Evolutionary conservation across 2,329 filamentous ascomycete species (phyloP).

Genomic region (Colletotrichum euphorbiae): DNA sequence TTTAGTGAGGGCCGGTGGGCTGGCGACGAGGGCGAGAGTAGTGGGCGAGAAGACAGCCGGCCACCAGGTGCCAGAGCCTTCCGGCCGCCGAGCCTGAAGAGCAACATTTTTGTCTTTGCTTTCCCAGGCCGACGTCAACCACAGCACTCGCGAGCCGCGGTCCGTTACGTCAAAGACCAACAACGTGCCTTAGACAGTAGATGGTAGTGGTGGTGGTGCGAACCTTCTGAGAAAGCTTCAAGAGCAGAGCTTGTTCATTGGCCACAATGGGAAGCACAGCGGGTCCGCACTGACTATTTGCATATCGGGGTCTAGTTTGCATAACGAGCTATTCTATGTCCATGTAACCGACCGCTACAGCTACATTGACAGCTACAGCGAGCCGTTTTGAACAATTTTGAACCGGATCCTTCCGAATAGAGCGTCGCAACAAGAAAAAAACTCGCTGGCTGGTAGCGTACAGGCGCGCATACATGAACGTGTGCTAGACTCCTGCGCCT

Average conservation of each 20-base stretch:
- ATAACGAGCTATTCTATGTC: neutral
- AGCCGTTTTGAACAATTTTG: too few species aligned
- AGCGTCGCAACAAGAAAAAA: too few species aligned
- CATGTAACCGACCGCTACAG: too few species aligned
- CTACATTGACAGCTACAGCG: too few species aligned
- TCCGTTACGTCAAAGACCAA: neutral
- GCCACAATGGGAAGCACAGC: neutral
- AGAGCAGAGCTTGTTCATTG: neutral
- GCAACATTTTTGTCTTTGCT: slow-evolving; percentile 2
- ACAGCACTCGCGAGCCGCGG: slow-evolving; percentile 5
- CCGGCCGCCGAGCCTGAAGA: slow-evolving; percentile 19
- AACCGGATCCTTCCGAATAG: too few species aligned
- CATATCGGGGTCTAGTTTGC: neutral
- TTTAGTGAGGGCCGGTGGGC: neutral
- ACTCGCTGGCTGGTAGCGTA: too few species aligned
- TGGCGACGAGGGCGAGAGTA: slow-evolving; percentile 5
- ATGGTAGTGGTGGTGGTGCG: too few species aligned
- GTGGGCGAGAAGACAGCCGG: neutral
- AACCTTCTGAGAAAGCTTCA: neutral
- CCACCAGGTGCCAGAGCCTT: slow-evolving; percentile 12
- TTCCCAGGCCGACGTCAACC: slow-evolving; percentile 12
- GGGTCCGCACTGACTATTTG: neutral
- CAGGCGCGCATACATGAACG: too few species aligned
- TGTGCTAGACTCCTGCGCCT: too few species aligned
- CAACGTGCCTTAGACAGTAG: neutral